phyloP scores from a whole-genome alignment of 805 yeast genomes.

The Saturnispora halmiae region DNA sequence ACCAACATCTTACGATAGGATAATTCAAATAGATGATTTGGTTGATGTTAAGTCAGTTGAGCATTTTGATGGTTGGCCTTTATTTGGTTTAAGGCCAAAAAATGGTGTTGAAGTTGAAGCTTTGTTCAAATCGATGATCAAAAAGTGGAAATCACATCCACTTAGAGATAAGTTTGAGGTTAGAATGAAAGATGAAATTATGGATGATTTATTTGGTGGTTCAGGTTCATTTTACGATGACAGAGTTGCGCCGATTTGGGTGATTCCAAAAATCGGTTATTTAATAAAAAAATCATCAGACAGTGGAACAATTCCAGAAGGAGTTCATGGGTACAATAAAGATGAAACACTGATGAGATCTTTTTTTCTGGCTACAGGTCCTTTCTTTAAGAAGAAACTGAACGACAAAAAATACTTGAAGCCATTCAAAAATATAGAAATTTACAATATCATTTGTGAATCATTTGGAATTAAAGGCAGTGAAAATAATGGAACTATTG shows the following conservation, averaged over 20 bases:
- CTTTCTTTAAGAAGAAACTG: constrained; percentile 43
- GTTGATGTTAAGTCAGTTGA: constrained; percentile 46
- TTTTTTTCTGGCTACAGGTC: constrained; percentile 71
- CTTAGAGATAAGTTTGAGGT: constrained; percentile 34
- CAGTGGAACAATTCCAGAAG: constrained; percentile 53
- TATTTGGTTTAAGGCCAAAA: constrained; percentile 63
- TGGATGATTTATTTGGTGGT: constrained; percentile 50
- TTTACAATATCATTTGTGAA: constrained; percentile 69
- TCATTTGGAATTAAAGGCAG: constrained; percentile 45
- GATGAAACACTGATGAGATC: constrained; percentile 77
- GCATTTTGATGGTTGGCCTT: constrained; percentile 78
- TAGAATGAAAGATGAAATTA: constrained; percentile 46
- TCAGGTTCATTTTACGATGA: constrained; percentile 34
- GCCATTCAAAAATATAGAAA: constrained; percentile 66
- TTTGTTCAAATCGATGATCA: constrained; percentile 36
- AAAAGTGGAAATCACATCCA: constrained; percentile 25
- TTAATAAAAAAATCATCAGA: constrained; percentile 50
- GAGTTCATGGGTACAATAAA: constrained; percentile 82
- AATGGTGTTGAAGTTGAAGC: constrained; percentile 32
- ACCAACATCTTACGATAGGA: constrained; percentile 63
- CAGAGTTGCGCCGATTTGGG: constrained; percentile 78
- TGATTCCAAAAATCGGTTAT: constrained; percentile 78
- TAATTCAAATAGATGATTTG: constrained; percentile 65
- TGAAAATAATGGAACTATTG: constrained; percentile 48
- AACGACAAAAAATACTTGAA: constrained; percentile 29